phyloP scores from a whole-genome alignment of 331 rosid species.

The Erythrophleum ivorense region DNA sequence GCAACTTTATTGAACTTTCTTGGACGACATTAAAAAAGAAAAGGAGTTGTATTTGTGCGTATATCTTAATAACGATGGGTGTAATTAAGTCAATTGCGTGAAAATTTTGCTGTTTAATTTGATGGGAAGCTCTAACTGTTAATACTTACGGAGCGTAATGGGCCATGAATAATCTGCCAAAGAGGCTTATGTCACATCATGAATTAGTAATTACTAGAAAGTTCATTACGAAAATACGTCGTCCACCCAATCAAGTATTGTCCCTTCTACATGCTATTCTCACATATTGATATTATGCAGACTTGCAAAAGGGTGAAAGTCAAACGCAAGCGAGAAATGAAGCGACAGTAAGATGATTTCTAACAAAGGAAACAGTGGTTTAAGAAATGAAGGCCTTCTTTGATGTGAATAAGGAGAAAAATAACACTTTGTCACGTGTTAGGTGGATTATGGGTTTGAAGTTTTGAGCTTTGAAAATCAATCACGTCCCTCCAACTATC shows the following conservation, averaged over 20 bases:
- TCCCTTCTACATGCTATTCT: background rate
- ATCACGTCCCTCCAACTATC: background rate
- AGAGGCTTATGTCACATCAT: background rate
- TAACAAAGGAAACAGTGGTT: background rate
- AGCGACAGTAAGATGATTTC: background rate
- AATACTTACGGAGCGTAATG: background rate
- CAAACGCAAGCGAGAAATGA: no score
- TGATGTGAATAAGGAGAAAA: background rate
- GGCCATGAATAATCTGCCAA: background rate
- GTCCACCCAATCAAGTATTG: background rate
- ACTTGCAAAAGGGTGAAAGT: no score
- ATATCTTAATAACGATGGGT: background rate
- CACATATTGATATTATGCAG: background rate
- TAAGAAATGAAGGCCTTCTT: background rate
- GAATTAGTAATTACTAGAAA: background rate
- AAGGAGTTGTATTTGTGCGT: background rate
- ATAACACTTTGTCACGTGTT: conserved; percentile 27
- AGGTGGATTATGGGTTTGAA: conserved; percentile 28
- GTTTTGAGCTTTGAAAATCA: conserved; percentile 4
- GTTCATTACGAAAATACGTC: background rate
- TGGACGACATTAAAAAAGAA: background rate
- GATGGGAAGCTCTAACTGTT: conserved; percentile 8
- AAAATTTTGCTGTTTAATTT: background rate
- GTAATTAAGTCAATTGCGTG: background rate
- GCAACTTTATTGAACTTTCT: background rate